Evolutionary conservation across 2,329 filamentous ascomycete species (phyloP).

Genomic region (Stachybotrys chlorohalonatus): DNA sequence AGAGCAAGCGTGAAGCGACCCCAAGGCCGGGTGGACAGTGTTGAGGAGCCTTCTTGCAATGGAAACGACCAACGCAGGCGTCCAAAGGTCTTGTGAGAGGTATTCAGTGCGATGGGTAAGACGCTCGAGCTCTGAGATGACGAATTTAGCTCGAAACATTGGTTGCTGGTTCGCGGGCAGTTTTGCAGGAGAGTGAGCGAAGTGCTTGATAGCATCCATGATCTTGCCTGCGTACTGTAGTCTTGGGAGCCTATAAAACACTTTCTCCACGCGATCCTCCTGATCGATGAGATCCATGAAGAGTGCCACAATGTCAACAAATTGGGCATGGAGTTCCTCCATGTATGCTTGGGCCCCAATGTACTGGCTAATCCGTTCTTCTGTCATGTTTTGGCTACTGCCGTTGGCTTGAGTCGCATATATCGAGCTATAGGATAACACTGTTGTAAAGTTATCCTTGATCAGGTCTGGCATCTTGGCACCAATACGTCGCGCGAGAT

Average conservation of each 20-base stretch:
- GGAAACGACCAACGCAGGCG: conserved; percentile 61
- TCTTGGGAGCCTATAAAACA: conserved; percentile 49
- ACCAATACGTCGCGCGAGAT: conserved; percentile 50
- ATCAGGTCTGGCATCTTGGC: conserved; percentile 49
- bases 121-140: conserved; percentile 66
- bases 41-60: conserved; percentile 72
- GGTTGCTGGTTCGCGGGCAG: conserved; percentile 80
- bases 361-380: conserved; percentile 57
- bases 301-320: conserved; percentile 66
- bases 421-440: conserved; percentile 75
- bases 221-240: conserved; percentile 53
- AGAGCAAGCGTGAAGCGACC: conserved; percentile 77
- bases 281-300: conserved; percentile 73
- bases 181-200: conserved; percentile 54
- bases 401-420: conserved; percentile 29
- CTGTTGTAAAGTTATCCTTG: conserved; percentile 62
- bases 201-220: conserved; percentile 59
- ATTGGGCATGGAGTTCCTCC: conserved; percentile 55
- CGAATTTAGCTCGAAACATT: conserved; percentile 68
- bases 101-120: conserved; percentile 66
- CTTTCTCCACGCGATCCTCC: conserved; percentile 63
- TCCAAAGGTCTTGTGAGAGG: conserved; percentile 62
- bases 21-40: conserved; percentile 72
- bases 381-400: conserved; percentile 42
- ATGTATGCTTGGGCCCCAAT: conserved; percentile 60